phyloP scores from a whole-genome alignment of 2,329 filamentous ascomycete genomes.

The Ophiosphaerella narmari region DNA sequence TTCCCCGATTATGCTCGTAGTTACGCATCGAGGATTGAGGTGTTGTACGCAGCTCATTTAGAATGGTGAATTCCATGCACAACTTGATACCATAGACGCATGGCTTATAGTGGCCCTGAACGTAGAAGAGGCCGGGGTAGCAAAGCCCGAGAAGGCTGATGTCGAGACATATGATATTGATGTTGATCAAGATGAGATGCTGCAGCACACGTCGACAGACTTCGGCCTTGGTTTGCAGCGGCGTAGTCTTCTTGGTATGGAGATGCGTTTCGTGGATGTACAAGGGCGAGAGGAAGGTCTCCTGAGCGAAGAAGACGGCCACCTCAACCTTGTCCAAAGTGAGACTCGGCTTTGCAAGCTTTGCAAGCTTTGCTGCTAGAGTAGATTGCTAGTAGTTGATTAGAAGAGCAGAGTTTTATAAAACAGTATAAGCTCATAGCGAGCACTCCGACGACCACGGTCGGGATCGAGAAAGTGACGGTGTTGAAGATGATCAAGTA shows the following conservation, averaged over 20 bases:
- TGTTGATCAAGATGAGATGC: slow-evolving; percentile 41
- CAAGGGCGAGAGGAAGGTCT: slow-evolving; percentile 41
- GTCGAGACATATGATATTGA: slow-evolving; percentile 44
- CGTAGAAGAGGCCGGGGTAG: slow-evolving; percentile 39
- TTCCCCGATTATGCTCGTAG: neutral
- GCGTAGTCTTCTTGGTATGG: slow-evolving; percentile 26
- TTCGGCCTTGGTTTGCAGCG: neutral
- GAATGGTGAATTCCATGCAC: slow-evolving; percentile 57
- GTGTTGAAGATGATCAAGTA: slow-evolving; percentile 59
- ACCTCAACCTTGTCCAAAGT: slow-evolving; percentile 43
- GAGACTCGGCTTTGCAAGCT: too few relatives aligned
- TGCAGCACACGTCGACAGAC: slow-evolving; percentile 6
- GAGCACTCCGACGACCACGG: slow-evolving; percentile 57
- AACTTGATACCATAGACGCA: slow-evolving; percentile 50
- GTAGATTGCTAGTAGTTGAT: too few relatives aligned
- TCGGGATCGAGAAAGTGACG: slow-evolving; percentile 56
- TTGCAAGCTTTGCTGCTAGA: too few relatives aligned
- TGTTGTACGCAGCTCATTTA: slow-evolving; percentile 47
- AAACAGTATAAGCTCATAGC: slow-evolving; percentile 34
- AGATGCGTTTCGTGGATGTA: slow-evolving; percentile 58
- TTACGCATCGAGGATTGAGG: neutral
- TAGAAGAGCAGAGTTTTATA: slow-evolving; percentile 1
- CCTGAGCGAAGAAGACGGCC: slow-evolving; percentile 44
- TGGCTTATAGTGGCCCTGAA: slow-evolving; percentile 39
- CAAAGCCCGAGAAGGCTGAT: slow-evolving; percentile 42